A percentile compares a stretch with the other conserved stretches of the same genome.
Conservation (phyloP, 2,329 filamentous ascomycete species). For the Xylaria polymorpha region DNA sequence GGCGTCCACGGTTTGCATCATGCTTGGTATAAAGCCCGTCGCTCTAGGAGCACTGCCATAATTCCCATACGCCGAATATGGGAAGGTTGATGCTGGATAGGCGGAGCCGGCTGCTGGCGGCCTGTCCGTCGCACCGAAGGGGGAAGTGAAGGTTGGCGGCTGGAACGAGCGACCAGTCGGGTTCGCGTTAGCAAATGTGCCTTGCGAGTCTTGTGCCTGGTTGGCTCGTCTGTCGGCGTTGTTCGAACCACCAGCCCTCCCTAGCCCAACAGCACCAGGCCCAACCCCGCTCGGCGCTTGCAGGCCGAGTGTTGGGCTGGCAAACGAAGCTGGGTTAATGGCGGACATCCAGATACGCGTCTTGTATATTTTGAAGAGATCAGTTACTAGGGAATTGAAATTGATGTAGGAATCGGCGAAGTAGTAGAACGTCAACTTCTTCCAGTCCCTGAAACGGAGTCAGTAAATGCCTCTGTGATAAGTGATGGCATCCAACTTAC, state of each 20-base stretch:
- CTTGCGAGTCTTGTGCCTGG: slow-evolving; percentile 54
- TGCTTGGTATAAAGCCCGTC: slow-evolving; percentile 54
- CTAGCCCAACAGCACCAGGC: slow-evolving; percentile 71
- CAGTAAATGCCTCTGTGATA: slow-evolving; percentile 37
- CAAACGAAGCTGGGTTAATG: slow-evolving; percentile 96
- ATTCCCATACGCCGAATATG: slow-evolving; percentile 57
- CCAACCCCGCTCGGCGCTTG: slow-evolving; percentile 75
- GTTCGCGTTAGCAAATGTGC: slow-evolving; percentile 53
- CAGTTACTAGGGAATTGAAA: slow-evolving; percentile 96
- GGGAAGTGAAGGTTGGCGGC: slow-evolving; percentile 54
- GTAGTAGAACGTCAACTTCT: slow-evolving; percentile 99
- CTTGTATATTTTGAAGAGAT: slow-evolving; percentile 99
- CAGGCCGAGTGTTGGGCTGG: slow-evolving; percentile 78
- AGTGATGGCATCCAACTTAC: slow-evolving; percentile 64
- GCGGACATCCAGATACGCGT: slow-evolving; percentile 99
- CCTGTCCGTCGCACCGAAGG: slow-evolving; percentile 58
- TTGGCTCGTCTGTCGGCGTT: slow-evolving; percentile 63
- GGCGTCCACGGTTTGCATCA: slow-evolving; percentile 56
- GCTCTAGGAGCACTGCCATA: slow-evolving; percentile 57
- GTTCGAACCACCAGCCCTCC: slow-evolving; percentile 58
- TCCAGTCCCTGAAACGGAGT: slow-evolving; percentile 81
- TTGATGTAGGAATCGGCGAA: slow-evolving; percentile 99
- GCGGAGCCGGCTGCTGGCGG: slow-evolving; percentile 53
- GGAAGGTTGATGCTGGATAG: slow-evolving; percentile 55
- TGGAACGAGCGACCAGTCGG: slow-evolving; percentile 58